Evolutionary conservation across 176 grass and related monocot genomes (phyloP).

Genomic region (sorghum (Sorghum bicolor)): Sorghum_bicolor_NCBIv3 NC_012871.2:63785501-63786000

Average conservation of each 20-base stretch:
- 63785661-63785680: conserved; percentile 13
- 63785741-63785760: neutral
- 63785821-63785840: neutral
- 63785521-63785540: conserved; percentile 12
- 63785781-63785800: neutral
- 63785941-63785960: neutral
- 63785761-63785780: conserved; percentile 13
- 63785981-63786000: conserved; percentile 22
- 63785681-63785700: conserved; percentile 11
- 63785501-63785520: neutral
- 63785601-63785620: neutral
- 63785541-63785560: conserved; percentile 18
- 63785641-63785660: conserved; percentile 18
- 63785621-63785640: conserved; percentile 2
- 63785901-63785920: conserved; percentile 16
- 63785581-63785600: conserved; percentile 19
- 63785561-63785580: conserved; percentile 4
- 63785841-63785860: conserved; percentile 22
- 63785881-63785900: conserved; percentile 9
- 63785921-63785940: neutral
- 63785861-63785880: conserved; percentile 7
- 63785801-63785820: conserved; percentile 25
- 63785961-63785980: conserved; percentile 7
- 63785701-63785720: neutral
- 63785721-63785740: conserved; percentile 10